phyloP scores from a whole-genome alignment of 106 monocot genomes.

The Dactylorhiza incarnata region DNA sequence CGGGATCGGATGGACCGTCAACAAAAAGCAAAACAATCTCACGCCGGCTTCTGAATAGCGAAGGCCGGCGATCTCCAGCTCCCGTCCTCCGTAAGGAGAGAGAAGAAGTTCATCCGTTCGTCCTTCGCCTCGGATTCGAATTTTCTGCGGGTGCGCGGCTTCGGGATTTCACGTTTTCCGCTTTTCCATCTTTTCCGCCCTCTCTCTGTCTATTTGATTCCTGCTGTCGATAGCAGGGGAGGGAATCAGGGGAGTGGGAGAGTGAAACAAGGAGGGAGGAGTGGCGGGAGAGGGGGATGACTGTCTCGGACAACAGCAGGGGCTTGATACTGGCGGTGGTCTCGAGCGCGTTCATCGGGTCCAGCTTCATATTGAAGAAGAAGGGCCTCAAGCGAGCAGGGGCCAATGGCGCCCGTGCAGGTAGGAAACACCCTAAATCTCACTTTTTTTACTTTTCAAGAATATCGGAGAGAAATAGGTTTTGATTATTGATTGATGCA shows the following conservation, averaged over 20 bases:
- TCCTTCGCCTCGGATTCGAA: background rate
- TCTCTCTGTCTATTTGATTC: background rate
- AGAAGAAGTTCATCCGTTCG: background rate
- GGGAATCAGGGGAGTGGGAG: background rate
- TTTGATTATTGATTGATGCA: background rate
- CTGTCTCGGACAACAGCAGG: conserved; percentile 26
- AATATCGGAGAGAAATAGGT: background rate
- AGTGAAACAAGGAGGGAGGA: background rate
- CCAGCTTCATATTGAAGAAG: conserved; percentile 74
- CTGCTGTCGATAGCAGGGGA: background rate
- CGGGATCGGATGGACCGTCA: background rate
- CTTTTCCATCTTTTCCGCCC: background rate
- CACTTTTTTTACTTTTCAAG: background rate
- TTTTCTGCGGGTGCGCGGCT: background rate
- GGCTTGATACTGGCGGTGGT: conserved; percentile 39
- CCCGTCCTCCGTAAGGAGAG: background rate
- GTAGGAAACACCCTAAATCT: conserved; percentile 11
- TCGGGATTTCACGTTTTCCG: background rate
- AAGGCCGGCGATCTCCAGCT: background rate
- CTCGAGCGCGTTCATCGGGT: conserved; percentile 55
- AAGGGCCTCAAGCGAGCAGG: conserved; percentile 69
- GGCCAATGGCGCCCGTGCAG: conserved; percentile 37
- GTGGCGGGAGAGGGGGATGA: background rate
- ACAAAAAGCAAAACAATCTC: background rate
- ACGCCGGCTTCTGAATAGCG: background rate